Evolutionary conservation across 2,329 filamentous ascomycete genomes (phyloP).

Genomic region (Monilinia laxa): DNA sequence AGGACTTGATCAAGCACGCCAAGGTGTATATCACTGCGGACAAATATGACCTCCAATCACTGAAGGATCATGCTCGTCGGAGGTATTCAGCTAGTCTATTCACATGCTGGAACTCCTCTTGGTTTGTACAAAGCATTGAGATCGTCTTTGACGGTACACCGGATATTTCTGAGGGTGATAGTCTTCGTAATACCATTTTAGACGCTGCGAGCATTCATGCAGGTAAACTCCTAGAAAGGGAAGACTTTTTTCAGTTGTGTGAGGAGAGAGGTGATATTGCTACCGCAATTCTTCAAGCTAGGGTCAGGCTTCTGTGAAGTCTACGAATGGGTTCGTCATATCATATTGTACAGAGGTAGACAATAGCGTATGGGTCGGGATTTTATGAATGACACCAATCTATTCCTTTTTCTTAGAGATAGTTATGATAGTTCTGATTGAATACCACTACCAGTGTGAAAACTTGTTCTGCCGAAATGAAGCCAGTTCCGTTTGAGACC

Average conservation of each 20-base stretch:
- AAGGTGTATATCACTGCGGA: conserved; percentile 27
- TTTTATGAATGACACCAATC: background rate
- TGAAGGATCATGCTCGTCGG: conserved; percentile 24
- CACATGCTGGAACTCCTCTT: conserved; percentile 15
- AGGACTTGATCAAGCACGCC: conserved; percentile 22
- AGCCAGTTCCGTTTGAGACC: background rate
- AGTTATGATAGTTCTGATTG: background rate
- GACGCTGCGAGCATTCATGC: conserved; percentile 12
- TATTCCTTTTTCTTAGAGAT: background rate
- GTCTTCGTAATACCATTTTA: conserved; percentile 15
- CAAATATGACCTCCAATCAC: conserved; percentile 26
- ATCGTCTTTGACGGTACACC: conserved; percentile 27
- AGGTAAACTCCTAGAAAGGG: conserved; percentile 13
- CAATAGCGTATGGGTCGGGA: background rate
- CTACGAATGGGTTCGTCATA: background rate
- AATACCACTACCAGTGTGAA: background rate
- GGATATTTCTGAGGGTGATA: conserved; percentile 9
- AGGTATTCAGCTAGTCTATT: conserved; percentile 15
- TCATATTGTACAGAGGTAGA: background rate
- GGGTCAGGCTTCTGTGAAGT: background rate
- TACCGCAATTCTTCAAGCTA: conserved; percentile 17
- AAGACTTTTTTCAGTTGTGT: conserved; percentile 25
- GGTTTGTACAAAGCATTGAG: conserved; percentile 22
- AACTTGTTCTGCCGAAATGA: background rate
- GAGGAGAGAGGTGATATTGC: conserved; percentile 24